Evolutionary conservation across 2,329 filamentous ascomycete genomes (phyloP).

Genomic region (Aspergillus ibericus): DNA sequence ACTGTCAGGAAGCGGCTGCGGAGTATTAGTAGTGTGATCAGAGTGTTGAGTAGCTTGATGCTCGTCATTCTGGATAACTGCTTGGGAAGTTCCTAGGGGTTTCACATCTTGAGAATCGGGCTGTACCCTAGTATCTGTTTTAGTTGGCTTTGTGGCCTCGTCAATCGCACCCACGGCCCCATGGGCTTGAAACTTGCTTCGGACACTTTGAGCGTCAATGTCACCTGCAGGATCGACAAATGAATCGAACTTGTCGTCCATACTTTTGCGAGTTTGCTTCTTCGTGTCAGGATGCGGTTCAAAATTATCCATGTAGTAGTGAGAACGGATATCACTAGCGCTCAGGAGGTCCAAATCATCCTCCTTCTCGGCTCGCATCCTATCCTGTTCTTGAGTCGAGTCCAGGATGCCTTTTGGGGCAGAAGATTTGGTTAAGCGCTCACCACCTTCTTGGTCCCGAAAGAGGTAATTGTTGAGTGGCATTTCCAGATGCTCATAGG

Average conservation of each 20-base stretch:
- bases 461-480: not conserved
- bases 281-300: constrained; percentile 20
- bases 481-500: not conserved
- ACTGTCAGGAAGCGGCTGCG: not conserved
- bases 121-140: not conserved
- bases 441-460: not conserved
- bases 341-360: constrained; percentile 36
- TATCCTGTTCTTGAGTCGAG: constrained; percentile 2
- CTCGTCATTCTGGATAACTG: not conserved
- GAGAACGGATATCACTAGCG: constrained; percentile 38
- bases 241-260: constrained; percentile 24
- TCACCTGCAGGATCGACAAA: constrained; percentile 15
- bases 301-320: constrained; percentile 25
- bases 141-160: not conserved
- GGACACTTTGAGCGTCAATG: constrained; percentile 23
- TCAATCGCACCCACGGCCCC: not conserved
- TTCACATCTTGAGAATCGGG: not conserved
- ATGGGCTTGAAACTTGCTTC: constrained; percentile 21
- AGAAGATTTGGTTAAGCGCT: not conserved
- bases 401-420: too few relatives aligned
- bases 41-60: not conserved
- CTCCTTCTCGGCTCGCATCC: constrained; percentile 21
- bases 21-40: not conserved
- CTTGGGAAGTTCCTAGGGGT: not conserved
- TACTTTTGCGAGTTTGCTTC: constrained; percentile 18